Evolutionary conservation across 345 rosid species (phyloP).

Genomic region (Citrus unshiu): DNA sequence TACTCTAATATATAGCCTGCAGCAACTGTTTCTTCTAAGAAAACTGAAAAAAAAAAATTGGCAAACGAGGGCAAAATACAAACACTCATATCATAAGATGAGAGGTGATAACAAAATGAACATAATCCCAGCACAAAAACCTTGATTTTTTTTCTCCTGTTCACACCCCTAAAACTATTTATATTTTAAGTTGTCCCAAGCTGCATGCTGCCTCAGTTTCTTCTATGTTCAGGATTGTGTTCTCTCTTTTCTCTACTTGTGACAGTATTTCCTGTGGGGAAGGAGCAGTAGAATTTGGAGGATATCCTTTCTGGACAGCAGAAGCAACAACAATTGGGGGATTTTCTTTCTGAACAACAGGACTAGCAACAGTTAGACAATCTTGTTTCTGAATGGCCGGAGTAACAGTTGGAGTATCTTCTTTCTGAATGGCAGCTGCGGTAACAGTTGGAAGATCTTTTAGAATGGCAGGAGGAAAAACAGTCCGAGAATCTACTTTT

Average conservation of each 20-base stretch:
- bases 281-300: slow-evolving; percentile 17
- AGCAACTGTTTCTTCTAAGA: slow-evolving; percentile 28
- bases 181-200: slow-evolving; percentile 59
- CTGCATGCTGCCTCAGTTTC: slow-evolving; percentile 38
- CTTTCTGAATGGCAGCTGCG: slow-evolving; percentile 16
- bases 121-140: slow-evolving; percentile 22
- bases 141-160: slow-evolving; percentile 11
- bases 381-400: background rate
- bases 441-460: slow-evolving; percentile 26
- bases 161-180: slow-evolving; percentile 17
- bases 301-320: slow-evolving; percentile 12
- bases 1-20: slow-evolving; percentile 30
- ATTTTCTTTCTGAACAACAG: background rate
- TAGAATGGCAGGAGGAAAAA: slow-evolving; percentile 10
- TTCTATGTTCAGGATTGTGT: slow-evolving; percentile 17
- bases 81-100: slow-evolving; percentile 27
- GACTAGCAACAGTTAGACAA: background rate
- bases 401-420: slow-evolving; percentile 17
- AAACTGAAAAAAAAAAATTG: background rate
- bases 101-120: slow-evolving; percentile 28
- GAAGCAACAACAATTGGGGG: background rate
- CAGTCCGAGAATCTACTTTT: slow-evolving; percentile 33
- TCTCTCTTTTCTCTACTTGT: slow-evolving; percentile 32
- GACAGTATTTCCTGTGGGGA: slow-evolving; percentile 1
- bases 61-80: slow-evolving; percentile 9